Base-by-base conservation (phyloP, 495 filamentous ascomycete species). In the Xylaria longipes region DNA sequence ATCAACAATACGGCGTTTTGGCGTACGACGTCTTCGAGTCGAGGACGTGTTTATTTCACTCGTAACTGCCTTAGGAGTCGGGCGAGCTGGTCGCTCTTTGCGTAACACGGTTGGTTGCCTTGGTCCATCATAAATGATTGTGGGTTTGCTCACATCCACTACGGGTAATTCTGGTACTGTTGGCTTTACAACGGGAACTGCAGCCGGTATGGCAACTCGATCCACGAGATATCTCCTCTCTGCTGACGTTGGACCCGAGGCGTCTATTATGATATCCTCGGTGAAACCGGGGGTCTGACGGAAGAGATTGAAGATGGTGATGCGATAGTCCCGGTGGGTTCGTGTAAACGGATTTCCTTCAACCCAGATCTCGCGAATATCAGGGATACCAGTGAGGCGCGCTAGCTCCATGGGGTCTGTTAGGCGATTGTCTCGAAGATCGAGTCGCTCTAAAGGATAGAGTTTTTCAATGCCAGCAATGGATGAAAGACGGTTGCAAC, bases 221-320 rank as follows among this genome's bases (percentile, higher is more conserved):
- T 98, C 96, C n/a, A 92, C 87, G 37, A 99, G 84, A 64, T 92
- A 93, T 64, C 92, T 92, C 73, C 90, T 89, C 81, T 99, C 96
- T 20, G 89, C 89, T 75, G 93, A 94, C 25, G 87, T 90, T 5
- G 96, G 96, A 5, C 91, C 90, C 31, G 89, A 90, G 1, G 89
- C 87, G 78, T 99, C 97, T 74, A 99, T 94, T 50, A 92, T 87
- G 71, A 98, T 91, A 79, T 99, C 97, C 74, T 97, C 93, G 0
- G 90, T 88, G 76, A 95, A 96, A 12, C 96, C 96, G 3, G 96
- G 94, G 0, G 94, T 94, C n/a, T 87, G 89, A 70, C 96, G 92
- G 85, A 99, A 99, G 1, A 97, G 87, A 76, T 98, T 98, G 88
- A 99, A 97, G 74, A 99, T 97, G 31, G 89, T 91, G 72, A 97